A percentile compares a stretch with the other conserved stretches of the same genome.
Conservation (phyloP, 305 asterid genomes). For the Stenogyne calaminthoides region DNA sequence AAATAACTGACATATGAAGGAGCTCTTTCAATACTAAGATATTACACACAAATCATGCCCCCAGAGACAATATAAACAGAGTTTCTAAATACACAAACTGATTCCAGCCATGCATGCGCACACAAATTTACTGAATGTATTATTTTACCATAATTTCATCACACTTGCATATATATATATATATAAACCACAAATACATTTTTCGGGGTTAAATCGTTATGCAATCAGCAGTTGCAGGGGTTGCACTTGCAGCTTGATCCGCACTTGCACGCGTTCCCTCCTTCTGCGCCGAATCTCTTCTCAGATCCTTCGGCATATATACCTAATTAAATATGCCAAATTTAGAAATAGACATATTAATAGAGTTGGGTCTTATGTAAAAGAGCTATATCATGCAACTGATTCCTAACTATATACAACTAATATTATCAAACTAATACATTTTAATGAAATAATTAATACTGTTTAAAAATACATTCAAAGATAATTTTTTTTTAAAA, state of each 20-base stretch:
- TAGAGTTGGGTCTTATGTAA: no score
- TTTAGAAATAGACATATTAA: no score
- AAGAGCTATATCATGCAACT: no score
- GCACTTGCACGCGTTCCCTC: conserved; percentile 51
- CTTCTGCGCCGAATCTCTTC: conserved; percentile 54
- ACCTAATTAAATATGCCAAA: conserved; percentile 39
- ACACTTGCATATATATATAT: background rate
- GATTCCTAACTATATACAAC: no score
- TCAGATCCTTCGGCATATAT: conserved; percentile 49
- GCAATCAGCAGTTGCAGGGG: conserved; percentile 60
- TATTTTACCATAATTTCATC: conserved; percentile 18
- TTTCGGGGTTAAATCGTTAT: background rate
- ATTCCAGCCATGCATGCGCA: conserved; percentile 7
- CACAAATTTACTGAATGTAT: conserved; percentile 26
- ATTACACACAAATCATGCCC: conserved; percentile 21
- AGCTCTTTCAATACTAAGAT: background rate
- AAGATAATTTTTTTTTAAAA: no score
- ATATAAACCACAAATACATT: background rate
- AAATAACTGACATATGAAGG: background rate
- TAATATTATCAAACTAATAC: no score
- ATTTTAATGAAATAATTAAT: no score
- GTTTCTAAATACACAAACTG: conserved; percentile 19
- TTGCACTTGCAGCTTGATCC: conserved; percentile 66
- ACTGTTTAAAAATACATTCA: no score
- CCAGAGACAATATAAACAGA: conserved; percentile 4